Percentiles rank a stretch among this genome's conserved stretches.
Evolutionary conservation across 2,329 filamentous ascomycete genomes (phyloP).

Genomic region (Aspergillus pseudonomiae): DNA sequence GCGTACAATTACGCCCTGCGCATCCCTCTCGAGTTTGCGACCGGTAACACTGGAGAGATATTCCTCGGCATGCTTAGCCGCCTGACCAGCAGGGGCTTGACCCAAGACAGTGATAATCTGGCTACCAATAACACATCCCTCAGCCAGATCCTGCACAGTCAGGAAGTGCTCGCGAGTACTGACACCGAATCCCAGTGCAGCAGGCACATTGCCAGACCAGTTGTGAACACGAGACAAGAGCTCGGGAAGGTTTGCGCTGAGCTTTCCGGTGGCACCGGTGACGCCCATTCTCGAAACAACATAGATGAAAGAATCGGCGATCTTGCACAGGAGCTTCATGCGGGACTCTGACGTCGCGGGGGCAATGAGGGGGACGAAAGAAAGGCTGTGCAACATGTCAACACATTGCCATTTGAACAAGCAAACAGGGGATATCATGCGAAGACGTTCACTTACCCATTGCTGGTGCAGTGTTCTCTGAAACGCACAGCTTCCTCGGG

Average conservation of each 20-base stretch:
- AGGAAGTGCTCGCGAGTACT: slow-evolving; percentile 94
- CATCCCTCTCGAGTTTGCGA: slow-evolving; percentile 52
- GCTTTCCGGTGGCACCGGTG: slow-evolving; percentile 81
- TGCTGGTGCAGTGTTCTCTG: slow-evolving; percentile 37
- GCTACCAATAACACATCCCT: slow-evolving; percentile 95
- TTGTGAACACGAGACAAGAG: slow-evolving; percentile 84
- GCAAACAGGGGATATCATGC: background rate
- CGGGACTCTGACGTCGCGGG: slow-evolving; percentile 88
- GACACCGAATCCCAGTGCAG: slow-evolving; percentile 93
- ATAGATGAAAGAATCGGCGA: slow-evolving; percentile 98
- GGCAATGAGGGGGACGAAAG: slow-evolving; percentile 95
- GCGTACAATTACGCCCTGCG: slow-evolving; percentile 54
- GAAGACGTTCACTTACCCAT: slow-evolving; percentile 29
- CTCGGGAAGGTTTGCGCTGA: slow-evolving; percentile 80
- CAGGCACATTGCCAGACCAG: slow-evolving; percentile 87
- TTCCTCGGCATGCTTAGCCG: slow-evolving; percentile 74
- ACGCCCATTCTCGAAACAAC: slow-evolving; percentile 97
- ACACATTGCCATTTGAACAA: background rate
- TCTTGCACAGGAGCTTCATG: slow-evolving; percentile 94
- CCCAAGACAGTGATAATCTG: slow-evolving; percentile 86
- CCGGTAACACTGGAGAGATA: slow-evolving; percentile 79
- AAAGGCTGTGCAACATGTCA: slow-evolving; percentile 60
- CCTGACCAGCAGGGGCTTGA: slow-evolving; percentile 67
- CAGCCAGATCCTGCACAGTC: slow-evolving; percentile 78
- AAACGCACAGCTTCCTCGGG: slow-evolving; percentile 91